These are phyloP conservation scores for Lactarius pseudohatsudake DNA, from an alignment of 768 basidiomycete genomes.

Conservation along the genomic window DNA sequence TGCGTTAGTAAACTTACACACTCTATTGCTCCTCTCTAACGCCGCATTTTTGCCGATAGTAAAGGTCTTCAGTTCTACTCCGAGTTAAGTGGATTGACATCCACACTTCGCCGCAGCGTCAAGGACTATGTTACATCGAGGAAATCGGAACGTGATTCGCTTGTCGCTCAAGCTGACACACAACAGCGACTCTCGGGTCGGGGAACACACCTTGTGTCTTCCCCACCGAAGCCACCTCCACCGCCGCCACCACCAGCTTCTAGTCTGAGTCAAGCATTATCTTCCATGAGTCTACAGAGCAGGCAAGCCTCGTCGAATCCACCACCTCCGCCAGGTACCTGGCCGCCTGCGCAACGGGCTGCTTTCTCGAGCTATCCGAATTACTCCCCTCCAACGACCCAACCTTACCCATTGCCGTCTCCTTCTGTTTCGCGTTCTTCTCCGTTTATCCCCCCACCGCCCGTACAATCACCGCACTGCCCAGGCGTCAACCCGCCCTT, in stretches of 20 bases:
- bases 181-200: conserved; percentile 55
- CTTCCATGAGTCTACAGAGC: conserved; percentile 52
- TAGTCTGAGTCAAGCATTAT: conserved; percentile 51
- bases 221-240: conserved; percentile 39
- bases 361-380: conserved; percentile 17
- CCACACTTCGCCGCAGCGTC: conserved; percentile 56
- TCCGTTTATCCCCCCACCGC: conserved; percentile 30
- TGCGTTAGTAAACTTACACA: conserved; percentile 52
- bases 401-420: conserved; percentile 24
- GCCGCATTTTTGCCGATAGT: conserved; percentile 40
- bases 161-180: conserved; percentile 69
- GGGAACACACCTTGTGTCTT: conserved; percentile 37
- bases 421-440: conserved; percentile 22
- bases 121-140: conserved; percentile 63
- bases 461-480: conserved; percentile 27
- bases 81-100: conserved; percentile 67
- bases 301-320: conserved; percentile 37
- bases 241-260: conserved; percentile 20
- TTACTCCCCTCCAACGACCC: conserved; percentile 18
- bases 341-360: conserved; percentile 28
- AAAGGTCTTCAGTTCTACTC: conserved; percentile 90
- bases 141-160: conserved; percentile 63
- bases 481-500: conserved; percentile 17
- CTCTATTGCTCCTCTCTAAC: conserved; percentile 20
- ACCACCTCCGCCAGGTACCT: conserved; percentile 35